Evolutionary conservation across 108 stramenopile genomes (phyloP), one percentile per base, ranked within the genome.

Genomic region (Nitzschia sp.): DNA sequence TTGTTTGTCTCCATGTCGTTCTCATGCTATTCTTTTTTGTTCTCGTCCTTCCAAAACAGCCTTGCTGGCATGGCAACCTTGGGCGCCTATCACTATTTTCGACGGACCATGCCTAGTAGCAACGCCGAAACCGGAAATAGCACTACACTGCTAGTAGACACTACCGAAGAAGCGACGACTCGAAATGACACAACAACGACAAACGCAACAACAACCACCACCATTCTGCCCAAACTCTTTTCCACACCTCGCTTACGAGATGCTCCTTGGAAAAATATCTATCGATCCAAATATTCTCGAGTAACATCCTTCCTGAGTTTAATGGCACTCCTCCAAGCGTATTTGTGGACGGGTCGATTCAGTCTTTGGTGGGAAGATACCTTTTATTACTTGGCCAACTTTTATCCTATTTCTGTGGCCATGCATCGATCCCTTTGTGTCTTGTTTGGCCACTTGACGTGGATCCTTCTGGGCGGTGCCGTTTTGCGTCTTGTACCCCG

Each of bases 371-470:
- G 87, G 76, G 94, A 97, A 72, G 85, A 93, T 66, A 28, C 71
- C 4, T 74, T 95, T 0, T 95, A 90, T 59, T 66, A 73, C n/a
- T 75, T 85, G 54, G 84, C 85, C 24, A 74, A 65, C 34, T 54
- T 80, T 53, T 64, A 87, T 26, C 82, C 89, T 0, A 59, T 51
- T 24, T 91, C 93, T 18, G 66, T 86, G 33, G 71, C 93, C n/a
- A 91, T 95, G 90, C 92, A 93, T 77, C 82, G 91, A 38, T 82
- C 86, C 55, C 59, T 94, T 45, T 85, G 84, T 32, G 93, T 97
- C n/a, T 76, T 96, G 62, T 48, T 93, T 34, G 92, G 93, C 2
- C 97, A 97, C 73, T 72, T 94, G 58, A 74, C 80, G 34, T 97
- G 95, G 95, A 80, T 96, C 0, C 63, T 57, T 1, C 63, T 89